These are phyloP conservation scores for Cladosporium sphaerospermum DNA, from an alignment of 2,329 filamentous ascomycete genomes.

Conservation along the genomic window DNA sequence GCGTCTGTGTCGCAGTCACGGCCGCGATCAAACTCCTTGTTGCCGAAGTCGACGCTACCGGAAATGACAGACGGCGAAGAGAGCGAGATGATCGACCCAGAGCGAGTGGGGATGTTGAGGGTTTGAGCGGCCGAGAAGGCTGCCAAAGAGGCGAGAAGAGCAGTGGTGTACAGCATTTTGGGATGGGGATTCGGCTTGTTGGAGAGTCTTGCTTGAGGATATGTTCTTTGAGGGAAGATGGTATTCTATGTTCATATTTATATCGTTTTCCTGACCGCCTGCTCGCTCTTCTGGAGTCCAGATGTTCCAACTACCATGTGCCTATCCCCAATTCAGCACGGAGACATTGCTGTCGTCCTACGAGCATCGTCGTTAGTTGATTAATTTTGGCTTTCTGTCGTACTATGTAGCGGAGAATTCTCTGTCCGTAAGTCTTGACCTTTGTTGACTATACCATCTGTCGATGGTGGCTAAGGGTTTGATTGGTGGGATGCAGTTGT, in stretches of 20 bases:
- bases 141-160: conserved; percentile 17
- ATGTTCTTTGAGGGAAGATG: too few species aligned
- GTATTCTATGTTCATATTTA: not conserved
- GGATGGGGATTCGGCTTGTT: not conserved
- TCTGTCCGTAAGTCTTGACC: conserved; percentile 1
- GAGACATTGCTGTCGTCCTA: conserved; percentile 1
- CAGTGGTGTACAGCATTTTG: conserved; percentile 17
- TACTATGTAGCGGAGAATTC: conserved; percentile 6
- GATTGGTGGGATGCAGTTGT: conserved; percentile 2
- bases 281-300: not conserved
- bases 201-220: not conserved
- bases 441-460: not conserved
- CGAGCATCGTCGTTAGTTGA: not conserved
- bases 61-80: conserved; percentile 21
- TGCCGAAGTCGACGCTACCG: conserved; percentile 14
- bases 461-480: not conserved
- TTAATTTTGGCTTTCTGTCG: not conserved
- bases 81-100: conserved; percentile 26
- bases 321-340: not conserved
- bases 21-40: conserved; percentile 16
- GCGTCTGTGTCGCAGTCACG: conserved; percentile 12
- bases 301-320: not conserved
- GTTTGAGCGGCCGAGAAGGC: conserved; percentile 27
- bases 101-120: conserved; percentile 29
- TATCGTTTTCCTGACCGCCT: not conserved